These are phyloP conservation scores for Linnemannia exigua DNA, from an alignment of 192 early-diverging fungal genomes.

Conservation along the genomic window DNA sequence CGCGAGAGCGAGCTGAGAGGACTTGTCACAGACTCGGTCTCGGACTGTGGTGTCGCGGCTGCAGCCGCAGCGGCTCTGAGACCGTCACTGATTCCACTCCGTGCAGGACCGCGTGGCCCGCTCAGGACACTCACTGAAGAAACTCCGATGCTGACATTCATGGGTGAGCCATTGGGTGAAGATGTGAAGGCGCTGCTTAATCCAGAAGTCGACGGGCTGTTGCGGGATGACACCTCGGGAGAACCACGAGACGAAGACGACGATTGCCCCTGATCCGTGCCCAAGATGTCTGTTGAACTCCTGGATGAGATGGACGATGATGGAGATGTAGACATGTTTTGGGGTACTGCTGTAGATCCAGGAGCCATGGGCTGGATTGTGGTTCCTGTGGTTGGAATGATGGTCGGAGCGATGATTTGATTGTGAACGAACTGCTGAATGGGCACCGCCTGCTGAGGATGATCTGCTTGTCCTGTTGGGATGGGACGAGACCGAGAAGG, in stretches of 20 bases:
- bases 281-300: background rate
- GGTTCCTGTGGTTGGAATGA: conserved; percentile 48
- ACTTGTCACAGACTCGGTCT: background rate
- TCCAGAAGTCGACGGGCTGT: background rate
- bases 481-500: background rate
- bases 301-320: conserved; percentile 18
- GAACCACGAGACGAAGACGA: conserved; percentile 7
- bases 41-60: background rate
- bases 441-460: background rate
- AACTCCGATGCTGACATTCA: background rate
- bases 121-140: background rate
- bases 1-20: background rate
- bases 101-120: background rate
- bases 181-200: background rate
- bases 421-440: conserved; percentile 47
- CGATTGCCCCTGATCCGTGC: background rate
- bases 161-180: background rate
- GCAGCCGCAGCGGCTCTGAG: conserved; percentile 42
- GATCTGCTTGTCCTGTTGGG: background rate
- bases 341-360: background rate
- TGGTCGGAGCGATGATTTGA: conserved; percentile 22
- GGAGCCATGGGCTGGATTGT: background rate
- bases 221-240: background rate
- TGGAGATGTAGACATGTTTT: background rate
- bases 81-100: conserved; percentile 50